Base-by-base conservation (phyloP, 192 early-diverging fungal species). In the Pecoramyces ruminantium region DNA sequence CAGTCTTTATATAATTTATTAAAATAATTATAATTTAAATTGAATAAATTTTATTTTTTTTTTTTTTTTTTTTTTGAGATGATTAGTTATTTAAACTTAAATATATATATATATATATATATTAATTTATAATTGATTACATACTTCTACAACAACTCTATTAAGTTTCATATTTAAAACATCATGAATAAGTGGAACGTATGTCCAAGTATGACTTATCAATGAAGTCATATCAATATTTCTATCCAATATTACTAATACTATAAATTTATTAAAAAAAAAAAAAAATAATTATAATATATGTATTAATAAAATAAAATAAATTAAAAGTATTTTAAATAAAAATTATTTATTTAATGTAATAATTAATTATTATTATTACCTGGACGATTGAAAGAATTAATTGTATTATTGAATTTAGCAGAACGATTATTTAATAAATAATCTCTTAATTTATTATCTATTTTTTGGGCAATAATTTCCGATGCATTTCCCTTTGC, bases 151-250 rank as follows among this genome's bases (percentile, higher is more conserved):
- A 1, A 88, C 84, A 78, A 99, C 90, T 42, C 95, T 90, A 83
- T 97, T 98, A 39, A 98, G 89, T 78, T 92, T 92, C 90, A 99
- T 91, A 51, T 96, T 94, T 42, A 96, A 90, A 5, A 98, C 89
- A 84, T 99, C 98, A 86, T 99, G 97, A 17, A 99, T 90, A 29
- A 99, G 88, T 1, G 95, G 94, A 81, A 96, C 93, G 85, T 99
- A 99, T 0, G 97, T 98, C 98, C 98, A 99, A 14, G 97, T 95
- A 85, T 99, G 98, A 80, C 87, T 92, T 78, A 99, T 88, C 92
- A 99, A 95, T 16, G 94, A 90, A 14, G 90, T 89, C 78, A 98
- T 85, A 86, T 99, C 98, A 87, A 97, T 86, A 82, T 94, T 95
- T 39, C 98, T 89, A 80, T 99, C 98, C 29, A 98, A 85, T 15